Conservation (phyloP, 2,329 filamentous ascomycete species). For the Fusarium sp. region DNA sequence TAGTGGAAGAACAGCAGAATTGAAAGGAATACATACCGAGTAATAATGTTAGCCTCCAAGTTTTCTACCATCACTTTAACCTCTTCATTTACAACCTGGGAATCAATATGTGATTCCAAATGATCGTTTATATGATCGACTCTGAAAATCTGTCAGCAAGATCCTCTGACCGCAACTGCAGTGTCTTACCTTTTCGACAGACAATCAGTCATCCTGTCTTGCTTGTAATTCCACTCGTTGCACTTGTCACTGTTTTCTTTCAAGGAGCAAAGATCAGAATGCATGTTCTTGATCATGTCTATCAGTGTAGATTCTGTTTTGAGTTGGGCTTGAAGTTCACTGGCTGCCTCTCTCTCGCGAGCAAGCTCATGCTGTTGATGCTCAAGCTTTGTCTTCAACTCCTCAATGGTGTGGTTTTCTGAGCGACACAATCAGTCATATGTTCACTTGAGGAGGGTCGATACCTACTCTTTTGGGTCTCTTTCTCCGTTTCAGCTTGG, state of each 20-base stretch:
- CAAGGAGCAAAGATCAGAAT: conserved; percentile 40
- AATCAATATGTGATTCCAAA: conserved; percentile 1
- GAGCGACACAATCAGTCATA: conserved; percentile 1
- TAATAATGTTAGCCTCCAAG: conserved; percentile 36
- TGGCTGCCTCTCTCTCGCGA: conserved; percentile 8
- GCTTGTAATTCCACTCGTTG: conserved; percentile 3
- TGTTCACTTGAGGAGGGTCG: background rate
- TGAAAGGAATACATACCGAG: conserved; percentile 24
- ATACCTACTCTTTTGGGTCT: conserved; percentile 44
- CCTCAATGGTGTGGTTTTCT: conserved; percentile 47
- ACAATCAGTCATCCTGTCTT: conserved; percentile 1
- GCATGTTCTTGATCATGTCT: conserved; percentile 23
- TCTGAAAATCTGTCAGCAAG: conserved; percentile 25
- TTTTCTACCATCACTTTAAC: conserved; percentile 19
- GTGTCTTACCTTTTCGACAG: conserved; percentile 41
- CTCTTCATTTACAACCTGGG: background rate
- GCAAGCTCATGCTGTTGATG: conserved; percentile 38
- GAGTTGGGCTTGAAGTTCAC: conserved; percentile 26
- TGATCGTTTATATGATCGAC: conserved; percentile 29
- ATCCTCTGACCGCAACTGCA: background rate
- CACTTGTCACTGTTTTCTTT: conserved; percentile 16
- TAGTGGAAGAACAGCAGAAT: background rate
- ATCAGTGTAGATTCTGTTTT: conserved; percentile 27
- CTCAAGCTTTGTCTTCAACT: conserved; percentile 39
- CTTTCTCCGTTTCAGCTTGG: conserved; percentile 38